phyloP scores from a whole-genome alignment of 2,329 filamentous ascomycete species.

The Stachybotrys echinatus region DNA sequence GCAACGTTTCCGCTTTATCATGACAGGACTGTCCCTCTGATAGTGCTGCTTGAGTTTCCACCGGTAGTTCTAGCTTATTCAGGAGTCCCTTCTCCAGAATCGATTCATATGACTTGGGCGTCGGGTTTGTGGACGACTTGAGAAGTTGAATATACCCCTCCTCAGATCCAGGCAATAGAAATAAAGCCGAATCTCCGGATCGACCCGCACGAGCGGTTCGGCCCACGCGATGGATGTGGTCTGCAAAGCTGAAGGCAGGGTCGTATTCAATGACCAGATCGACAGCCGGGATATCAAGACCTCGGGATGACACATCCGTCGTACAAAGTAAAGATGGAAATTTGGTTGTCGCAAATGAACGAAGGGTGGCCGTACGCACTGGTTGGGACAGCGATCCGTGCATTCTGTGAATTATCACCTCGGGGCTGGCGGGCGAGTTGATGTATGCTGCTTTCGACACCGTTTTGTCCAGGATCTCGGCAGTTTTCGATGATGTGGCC shows the following conservation, averaged over 20 bases:
- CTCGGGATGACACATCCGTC: conserved; percentile 92
- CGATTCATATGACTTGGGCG: conserved; percentile 46
- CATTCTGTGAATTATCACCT: conserved; percentile 74
- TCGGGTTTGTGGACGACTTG: conserved; percentile 41
- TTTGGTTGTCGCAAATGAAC: conserved; percentile 68
- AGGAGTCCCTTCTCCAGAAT: conserved; percentile 62
- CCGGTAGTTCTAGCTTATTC: conserved; percentile 57
- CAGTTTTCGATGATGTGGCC: conserved; percentile 21
- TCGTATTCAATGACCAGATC: conserved; percentile 96
- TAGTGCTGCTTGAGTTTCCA: conserved; percentile 57
- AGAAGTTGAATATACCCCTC: conserved; percentile 83
- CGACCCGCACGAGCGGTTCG: conserved; percentile 91
- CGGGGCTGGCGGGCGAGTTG: conserved; percentile 67
- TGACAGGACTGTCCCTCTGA: conserved; percentile 38
- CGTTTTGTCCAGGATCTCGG: conserved; percentile 46
- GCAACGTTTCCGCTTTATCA: conserved; percentile 49
- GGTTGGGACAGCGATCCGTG: conserved; percentile 89
- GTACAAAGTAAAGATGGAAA: conserved; percentile 81
- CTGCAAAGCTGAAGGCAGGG: conserved; percentile 85
- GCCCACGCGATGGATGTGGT: conserved; percentile 91
- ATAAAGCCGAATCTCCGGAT: conserved; percentile 79
- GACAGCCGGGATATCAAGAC: conserved; percentile 90
- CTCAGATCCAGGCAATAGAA: conserved; percentile 85
- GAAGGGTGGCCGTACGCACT: conserved; percentile 79
- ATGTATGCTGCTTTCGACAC: conserved; percentile 67